Percentiles rank a stretch among this genome's conserved stretches.
Conservation (phyloP, 2,329 filamentous ascomycete species). For the Cylindrodendrum hubeiense region DNA sequence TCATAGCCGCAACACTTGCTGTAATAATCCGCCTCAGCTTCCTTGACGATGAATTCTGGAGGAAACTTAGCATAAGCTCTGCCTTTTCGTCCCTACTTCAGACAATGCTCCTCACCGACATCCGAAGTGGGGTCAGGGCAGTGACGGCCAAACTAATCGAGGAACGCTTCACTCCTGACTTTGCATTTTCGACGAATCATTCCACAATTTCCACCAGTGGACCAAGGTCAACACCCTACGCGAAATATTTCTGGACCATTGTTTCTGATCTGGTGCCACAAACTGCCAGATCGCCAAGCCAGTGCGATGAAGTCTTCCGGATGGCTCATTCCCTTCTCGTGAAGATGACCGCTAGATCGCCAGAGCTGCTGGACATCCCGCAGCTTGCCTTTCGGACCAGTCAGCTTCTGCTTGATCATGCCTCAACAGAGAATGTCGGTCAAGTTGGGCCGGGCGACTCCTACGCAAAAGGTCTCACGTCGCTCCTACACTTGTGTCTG, state of each 20-base stretch:
- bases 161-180: constrained; percentile 32
- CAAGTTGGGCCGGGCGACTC: constrained; percentile 44
- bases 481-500: constrained; percentile 48
- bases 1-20: constrained; percentile 44
- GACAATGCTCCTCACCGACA: constrained; percentile 45
- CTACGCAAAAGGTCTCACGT: constrained; percentile 46
- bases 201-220: not conserved
- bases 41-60: constrained; percentile 46
- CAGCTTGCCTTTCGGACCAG: constrained; percentile 47
- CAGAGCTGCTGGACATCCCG: constrained; percentile 48
- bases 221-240: constrained; percentile 24
- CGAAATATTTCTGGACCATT: constrained; percentile 48
- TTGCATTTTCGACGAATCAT: not conserved
- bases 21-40: constrained; percentile 47
- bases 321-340: constrained; percentile 56
- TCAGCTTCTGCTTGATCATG: constrained; percentile 53
- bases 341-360: constrained; percentile 43
- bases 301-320: constrained; percentile 61
- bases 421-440: constrained; percentile 53
- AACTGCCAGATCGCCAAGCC: constrained; percentile 45
- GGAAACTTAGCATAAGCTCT: constrained; percentile 36
- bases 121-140: constrained; percentile 42
- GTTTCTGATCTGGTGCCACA: constrained; percentile 50
- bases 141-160: constrained; percentile 52
- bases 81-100: constrained; percentile 40